Base-by-base conservation (phyloP, 169 alveolate species). In the Plasmodium chabaudi region DNA sequence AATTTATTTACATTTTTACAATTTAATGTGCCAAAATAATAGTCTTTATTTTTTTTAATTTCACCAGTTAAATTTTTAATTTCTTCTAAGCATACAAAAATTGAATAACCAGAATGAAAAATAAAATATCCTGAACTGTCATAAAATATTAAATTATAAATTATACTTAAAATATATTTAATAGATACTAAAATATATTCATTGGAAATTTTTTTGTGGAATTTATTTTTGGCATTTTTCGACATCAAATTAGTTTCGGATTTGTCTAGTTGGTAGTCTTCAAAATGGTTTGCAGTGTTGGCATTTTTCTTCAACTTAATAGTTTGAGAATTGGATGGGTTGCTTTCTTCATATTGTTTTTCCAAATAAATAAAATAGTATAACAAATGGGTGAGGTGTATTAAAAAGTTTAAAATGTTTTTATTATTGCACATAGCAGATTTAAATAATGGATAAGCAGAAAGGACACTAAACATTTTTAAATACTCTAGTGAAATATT, bases 51-150 rank as follows among this genome's bases (percentile, higher is more conserved):
- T 73, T 57, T 86, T 71, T 86, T 86, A 13, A 86, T 72, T 17
- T 86, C 91, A 15, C 91, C 91, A 5, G 87, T 71, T 19, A 86
- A 57, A 65, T 86, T 59, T 46, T 59, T 69, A 7, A 86, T 86
- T 53, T 86, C 91, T 57, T 86, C 91, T 12, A 86, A 39, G 17
- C 91, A 86, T 25, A 86, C 91, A 86, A 69, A 86, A 17, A 86
- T 71, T 34, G 91, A 59, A 42, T 86, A 86, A 3, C 91, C 91
- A 63, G 71, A 72, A 27, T 86, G 91, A 64, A 69, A 65, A 13
- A 86, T 59, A 59, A 69, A 60, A 60, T 70, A 59, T 34, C 91
- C 91, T n/a, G 77, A 59, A 0, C 70, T 75, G 15, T 86, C 91
- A 53, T 86, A 86, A 70, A 86, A 70, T 27, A 86, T 56, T 86